These are phyloP conservation scores for Exsudoporus frostii DNA, from an alignment of 768 basidiomycete species.

Conservation along the genomic window DNA sequence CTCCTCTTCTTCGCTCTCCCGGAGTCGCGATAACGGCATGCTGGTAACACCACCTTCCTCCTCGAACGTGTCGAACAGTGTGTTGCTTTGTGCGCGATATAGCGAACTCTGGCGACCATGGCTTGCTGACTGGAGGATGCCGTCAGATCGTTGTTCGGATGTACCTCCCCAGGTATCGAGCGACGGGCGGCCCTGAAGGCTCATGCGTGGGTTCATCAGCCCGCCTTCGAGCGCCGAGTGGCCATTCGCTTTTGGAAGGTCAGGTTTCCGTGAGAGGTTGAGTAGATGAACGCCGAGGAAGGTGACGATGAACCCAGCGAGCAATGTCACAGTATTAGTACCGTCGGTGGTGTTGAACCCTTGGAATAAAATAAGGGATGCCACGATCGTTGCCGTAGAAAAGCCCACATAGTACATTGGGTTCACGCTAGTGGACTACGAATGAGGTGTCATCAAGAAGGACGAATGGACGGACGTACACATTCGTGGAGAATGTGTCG, in stretches of 20 bases:
- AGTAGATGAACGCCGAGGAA: slow-evolving; percentile 97
- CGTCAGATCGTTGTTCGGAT: slow-evolving; percentile 30
- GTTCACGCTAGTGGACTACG: slow-evolving; percentile 64
- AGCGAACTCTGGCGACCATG: slow-evolving; percentile 68
- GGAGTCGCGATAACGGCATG: slow-evolving; percentile 59
- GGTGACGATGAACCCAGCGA: slow-evolving; percentile 88
- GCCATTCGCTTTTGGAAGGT: slow-evolving; percentile 40
- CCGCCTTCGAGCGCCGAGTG: slow-evolving; percentile 63
- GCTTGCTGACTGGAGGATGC: slow-evolving; percentile 28
- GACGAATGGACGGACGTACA: slow-evolving; percentile 53
- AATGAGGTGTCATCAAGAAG: background rate
- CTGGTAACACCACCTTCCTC: slow-evolving; percentile 28
- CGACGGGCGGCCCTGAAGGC: slow-evolving; percentile 77
- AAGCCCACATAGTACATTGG: slow-evolving; percentile 98
- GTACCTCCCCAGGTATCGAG: slow-evolving; percentile 67
- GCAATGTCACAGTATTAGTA: slow-evolving; percentile 79
- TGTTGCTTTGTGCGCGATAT: slow-evolving; percentile 60
- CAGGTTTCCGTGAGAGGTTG: slow-evolving; percentile 68
- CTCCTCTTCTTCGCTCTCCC: slow-evolving; percentile 64
- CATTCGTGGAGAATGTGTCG: slow-evolving; percentile 95
- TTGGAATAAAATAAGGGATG: slow-evolving; percentile 95
- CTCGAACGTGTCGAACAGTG: slow-evolving; percentile 77
- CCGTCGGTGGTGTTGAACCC: slow-evolving; percentile 90
- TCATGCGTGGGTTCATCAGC: slow-evolving; percentile 74
- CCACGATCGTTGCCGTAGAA: slow-evolving; percentile 87